Evolutionary conservation across 495 filamentous ascomycete species (phyloP), one percentile per base, ranked within the genome.

Genomic region (Trichoderma asperelloides): DNA sequence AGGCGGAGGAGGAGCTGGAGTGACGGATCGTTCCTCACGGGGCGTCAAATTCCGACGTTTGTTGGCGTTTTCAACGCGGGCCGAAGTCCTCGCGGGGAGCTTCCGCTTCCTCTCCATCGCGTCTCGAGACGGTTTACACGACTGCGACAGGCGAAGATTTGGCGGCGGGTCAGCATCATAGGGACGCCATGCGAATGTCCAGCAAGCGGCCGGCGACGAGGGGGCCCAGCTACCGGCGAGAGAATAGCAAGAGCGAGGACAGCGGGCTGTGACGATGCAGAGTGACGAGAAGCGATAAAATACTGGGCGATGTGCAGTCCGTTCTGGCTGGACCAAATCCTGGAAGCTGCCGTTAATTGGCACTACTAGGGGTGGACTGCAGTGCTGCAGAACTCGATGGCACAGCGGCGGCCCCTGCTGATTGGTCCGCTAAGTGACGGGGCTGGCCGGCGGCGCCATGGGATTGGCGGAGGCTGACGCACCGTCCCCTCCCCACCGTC

Each of bases 91-190:
- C 37, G 83, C 79, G 16, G 84, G 83, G 55, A 85, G 73, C 76
- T 85, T 85, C 71, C 83, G 77, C 77, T 85, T 85, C 74, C 76
- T 81, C 78, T 84, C 82, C 81, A 85, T 85, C 12, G 28, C 55
- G 55, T 60, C 55, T 60, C 55, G 55, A 60, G 55, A 25, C 55
- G 55, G 23, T 28, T 60, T 60, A 60, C 63, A 64, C 63, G 63
- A 16, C 33, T 40, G 40, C 63, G 63, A 28, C 37, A 40, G 33
- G 63, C 63, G 63, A 64, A 12, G 63, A 33, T 62, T 25, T 16
- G 40, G 63, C 63, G 63, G n/a, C 60, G 63, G 21, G 39, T 64
- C 47, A 62, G 30, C 63, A 28, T 69, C 28, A 41, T 65, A 57
- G 18, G n/a, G 39, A 11, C 66, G 64, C 66, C 65, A 65, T 67